Evolutionary conservation across 2,329 filamentous ascomycete species (phyloP).

Genomic region (Dothidotthia symphoricarpi): DNA sequence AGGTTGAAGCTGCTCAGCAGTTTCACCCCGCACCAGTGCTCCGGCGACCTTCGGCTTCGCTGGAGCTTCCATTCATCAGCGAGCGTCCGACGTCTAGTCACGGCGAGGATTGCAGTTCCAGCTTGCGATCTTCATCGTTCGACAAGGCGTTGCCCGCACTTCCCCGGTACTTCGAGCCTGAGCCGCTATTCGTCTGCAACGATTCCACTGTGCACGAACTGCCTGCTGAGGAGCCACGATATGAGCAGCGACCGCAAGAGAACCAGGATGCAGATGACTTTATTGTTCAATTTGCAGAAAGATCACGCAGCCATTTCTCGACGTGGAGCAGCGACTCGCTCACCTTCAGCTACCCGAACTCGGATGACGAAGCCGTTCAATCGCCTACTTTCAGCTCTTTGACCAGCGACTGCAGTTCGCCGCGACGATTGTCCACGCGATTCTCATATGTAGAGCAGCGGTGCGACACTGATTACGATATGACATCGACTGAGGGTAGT

Average conservation of each 20-base stretch:
- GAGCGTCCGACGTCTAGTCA: constrained; percentile 34
- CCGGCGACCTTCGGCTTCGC: constrained; percentile 13
- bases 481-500: constrained; percentile 5
- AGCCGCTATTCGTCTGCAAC: constrained; percentile 30
- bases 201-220: constrained; percentile 8
- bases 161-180: constrained; percentile 30
- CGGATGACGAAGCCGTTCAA: constrained; percentile 26
- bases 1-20: constrained; percentile 14
- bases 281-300: constrained; percentile 12
- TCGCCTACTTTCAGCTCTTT: constrained; percentile 37
- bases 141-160: constrained; percentile 34
- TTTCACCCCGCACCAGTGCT: constrained; percentile 22
- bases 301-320: constrained; percentile 35
- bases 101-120: constrained; percentile 15
- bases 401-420: constrained; percentile 33
- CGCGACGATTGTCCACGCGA: constrained; percentile 19
- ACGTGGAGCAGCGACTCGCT: constrained; percentile 33
- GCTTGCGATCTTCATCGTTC: constrained; percentile 16
- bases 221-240: constrained; percentile 7
- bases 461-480: constrained; percentile 7
- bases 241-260: constrained; percentile 12
- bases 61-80: constrained; percentile 14
- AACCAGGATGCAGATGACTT: constrained; percentile 16
- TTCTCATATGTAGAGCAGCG: constrained; percentile 19
- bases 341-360: constrained; percentile 22